These are phyloP conservation scores for Coemansia sp. DNA, from an alignment of 192 early-diverging fungal genomes.

Conservation along the genomic window DNA sequence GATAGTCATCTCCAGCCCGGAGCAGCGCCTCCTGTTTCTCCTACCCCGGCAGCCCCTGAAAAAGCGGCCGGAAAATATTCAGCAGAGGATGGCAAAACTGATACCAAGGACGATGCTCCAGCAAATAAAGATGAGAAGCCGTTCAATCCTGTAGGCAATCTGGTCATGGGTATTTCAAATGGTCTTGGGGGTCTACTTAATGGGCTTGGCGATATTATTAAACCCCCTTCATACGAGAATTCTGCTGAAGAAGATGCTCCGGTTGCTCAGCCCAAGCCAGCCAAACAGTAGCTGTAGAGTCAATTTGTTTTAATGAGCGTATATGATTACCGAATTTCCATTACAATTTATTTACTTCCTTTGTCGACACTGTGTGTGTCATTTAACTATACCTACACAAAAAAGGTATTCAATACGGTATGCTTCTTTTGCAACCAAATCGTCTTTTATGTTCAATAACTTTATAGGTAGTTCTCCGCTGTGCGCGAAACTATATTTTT, in stretches of 20 bases:
- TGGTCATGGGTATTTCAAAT: slow-evolving; percentile 27
- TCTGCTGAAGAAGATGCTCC: slow-evolving; percentile 10
- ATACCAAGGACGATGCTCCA: background rate
- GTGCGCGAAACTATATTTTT: background rate
- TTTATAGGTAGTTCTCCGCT: background rate
- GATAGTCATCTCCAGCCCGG: background rate
- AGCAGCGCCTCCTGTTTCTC: background rate
- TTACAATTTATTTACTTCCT: background rate
- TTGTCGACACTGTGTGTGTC: too few species aligned
- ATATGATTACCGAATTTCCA: background rate
- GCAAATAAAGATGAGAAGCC: too few species aligned
- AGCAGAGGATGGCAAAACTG: slow-evolving; percentile 14
- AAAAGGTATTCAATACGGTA: too few species aligned
- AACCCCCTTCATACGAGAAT: background rate
- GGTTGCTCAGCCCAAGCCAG: slow-evolving; percentile 25
- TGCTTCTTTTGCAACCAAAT: too few species aligned
- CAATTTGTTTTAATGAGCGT: background rate
- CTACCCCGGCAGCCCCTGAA: slow-evolving; percentile 6
- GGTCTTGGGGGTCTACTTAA: slow-evolving; percentile 21
- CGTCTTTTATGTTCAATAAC: background rate
- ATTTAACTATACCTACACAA: too few species aligned
- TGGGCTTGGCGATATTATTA: slow-evolving; percentile 19
- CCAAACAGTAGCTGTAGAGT: background rate
- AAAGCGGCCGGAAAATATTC: slow-evolving; percentile 10
- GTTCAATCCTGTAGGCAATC: slow-evolving; percentile 23